phyloP scores from a whole-genome alignment of 208 protist genomes.

The Blechomonas ayalai region DNA sequence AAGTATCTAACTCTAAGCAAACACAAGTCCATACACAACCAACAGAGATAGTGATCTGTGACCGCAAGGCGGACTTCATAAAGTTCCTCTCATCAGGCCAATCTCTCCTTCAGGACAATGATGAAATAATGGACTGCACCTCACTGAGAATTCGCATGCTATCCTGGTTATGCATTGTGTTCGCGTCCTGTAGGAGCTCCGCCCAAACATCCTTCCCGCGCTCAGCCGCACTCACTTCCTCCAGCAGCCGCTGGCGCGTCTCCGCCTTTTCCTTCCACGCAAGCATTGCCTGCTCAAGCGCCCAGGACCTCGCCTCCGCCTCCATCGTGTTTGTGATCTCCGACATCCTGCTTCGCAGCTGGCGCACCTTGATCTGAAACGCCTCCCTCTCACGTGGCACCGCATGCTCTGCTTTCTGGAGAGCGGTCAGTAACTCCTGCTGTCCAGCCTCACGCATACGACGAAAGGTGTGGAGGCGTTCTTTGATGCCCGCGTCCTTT shows the following conservation, averaged over 20 bases:
- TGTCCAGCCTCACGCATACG: conserved; percentile 34
- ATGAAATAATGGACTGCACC: conserved; percentile 30
- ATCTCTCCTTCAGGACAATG: too few relatives aligned
- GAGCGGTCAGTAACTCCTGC: conserved; percentile 29
- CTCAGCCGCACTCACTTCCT: conserved; percentile 53
- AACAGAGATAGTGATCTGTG: too few relatives aligned
- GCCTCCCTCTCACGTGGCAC: conserved; percentile 33
- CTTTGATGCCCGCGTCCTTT: conserved; percentile 37
- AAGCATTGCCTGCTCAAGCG: conserved; percentile 55
- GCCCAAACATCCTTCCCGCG: conserved; percentile 58
- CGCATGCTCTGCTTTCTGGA: conserved; percentile 40
- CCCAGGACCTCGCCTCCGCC: conserved; percentile 74
- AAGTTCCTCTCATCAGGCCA: too few relatives aligned
- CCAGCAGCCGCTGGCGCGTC: conserved; percentile 35
- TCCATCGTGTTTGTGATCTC: conserved; percentile 39
- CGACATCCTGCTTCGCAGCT: conserved; percentile 32
- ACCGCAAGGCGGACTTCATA: too few relatives aligned
- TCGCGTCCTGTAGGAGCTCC: conserved; percentile 60
- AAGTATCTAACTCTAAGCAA: not conserved
- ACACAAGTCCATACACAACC: too few relatives aligned
- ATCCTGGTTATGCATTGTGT: conserved; percentile 32
- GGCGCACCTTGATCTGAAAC: conserved; percentile 33
- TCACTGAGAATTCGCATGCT: conserved; percentile 30
- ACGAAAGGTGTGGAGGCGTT: conserved; percentile 39
- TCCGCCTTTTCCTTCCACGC: conserved; percentile 61